A percentile compares a stretch with the other conserved stretches of the same genome.
Conservation (phyloP, 2,329 filamentous ascomycete genomes). For the Diplodia corticola region DNA sequence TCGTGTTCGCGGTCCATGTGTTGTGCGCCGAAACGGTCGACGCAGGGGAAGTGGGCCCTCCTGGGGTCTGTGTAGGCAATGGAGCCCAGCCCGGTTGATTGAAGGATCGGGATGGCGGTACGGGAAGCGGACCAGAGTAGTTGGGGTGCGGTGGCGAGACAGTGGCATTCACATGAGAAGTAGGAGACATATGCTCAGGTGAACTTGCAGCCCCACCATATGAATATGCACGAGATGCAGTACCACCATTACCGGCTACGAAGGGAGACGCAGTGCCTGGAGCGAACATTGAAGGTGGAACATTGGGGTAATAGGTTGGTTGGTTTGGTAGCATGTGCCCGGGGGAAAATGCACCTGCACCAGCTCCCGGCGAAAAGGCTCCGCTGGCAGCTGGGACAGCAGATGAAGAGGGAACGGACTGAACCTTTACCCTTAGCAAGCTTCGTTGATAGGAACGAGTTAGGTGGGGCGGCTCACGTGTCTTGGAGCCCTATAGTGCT, state of each 20-base stretch:
- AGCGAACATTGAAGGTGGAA: background rate
- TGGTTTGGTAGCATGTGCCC: slow-evolving; percentile 8
- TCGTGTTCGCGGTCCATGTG: background rate
- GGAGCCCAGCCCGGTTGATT: slow-evolving; percentile 6
- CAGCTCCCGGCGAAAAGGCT: background rate
- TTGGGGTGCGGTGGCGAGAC: slow-evolving; percentile 2
- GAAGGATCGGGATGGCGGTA: background rate
- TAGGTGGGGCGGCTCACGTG: slow-evolving; percentile 4
- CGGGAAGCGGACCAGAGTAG: slow-evolving; percentile 10
- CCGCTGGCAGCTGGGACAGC: background rate
- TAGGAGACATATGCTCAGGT: background rate
- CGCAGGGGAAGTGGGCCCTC: background rate
- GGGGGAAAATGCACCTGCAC: background rate
- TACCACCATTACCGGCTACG: background rate
- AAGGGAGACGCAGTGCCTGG: slow-evolving; percentile 11
- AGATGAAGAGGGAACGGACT: slow-evolving; percentile 2
- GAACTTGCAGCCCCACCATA: background rate
- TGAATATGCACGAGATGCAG: background rate
- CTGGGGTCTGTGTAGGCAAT: background rate
- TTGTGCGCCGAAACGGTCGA: background rate
- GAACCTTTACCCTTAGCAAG: background rate
- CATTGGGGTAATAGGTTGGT: background rate
- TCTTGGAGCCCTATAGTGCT: slow-evolving; percentile 10
- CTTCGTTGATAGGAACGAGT: background rate
- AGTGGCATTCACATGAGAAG: background rate